Evolutionary conservation across 805 yeast genomes (phyloP), one percentile per base, ranked within the genome.

Genomic region (Cyberlindnera amylophila): DNA sequence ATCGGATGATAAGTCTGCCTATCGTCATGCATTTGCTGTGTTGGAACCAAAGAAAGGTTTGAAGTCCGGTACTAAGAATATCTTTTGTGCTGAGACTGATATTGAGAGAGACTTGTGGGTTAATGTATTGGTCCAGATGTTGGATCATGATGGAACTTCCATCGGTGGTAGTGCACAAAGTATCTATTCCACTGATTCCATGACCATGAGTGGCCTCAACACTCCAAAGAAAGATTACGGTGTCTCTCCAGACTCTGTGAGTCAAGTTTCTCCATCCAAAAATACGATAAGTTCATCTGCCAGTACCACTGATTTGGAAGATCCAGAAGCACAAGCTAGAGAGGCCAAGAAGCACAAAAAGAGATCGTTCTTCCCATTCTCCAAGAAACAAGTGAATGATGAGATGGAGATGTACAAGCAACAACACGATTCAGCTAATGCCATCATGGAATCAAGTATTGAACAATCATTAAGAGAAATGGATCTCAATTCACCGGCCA

Each of bases 51-150:
- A 67, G 38, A 70, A 65, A 37, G 49, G 45, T 7, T 18, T 53
- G 6, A 51, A 54, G 34, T 37, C 55, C 6, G 38, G 46, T 23
- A 74, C 76, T 1, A 79, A 72, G 49, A 86, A 82, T 54, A 72
- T 77, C 38, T 74, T 88, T 40, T 86, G 95, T 61, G 83, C 93
- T 2, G 95, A 89, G 58, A 79, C 83, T 8, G 83, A 83, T 34
- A 73, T 70, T 21, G 96, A 88, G 55, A 72, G 91, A 43, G 90
- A 83, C 53, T 66, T 66, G 9, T 86, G 95, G 93, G 75, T 85
- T 8, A 70, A 74, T 14, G 67, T 67, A 0, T 51, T 74, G 13
- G 60, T 71, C 26, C 66, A 63, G 33, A 53, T 59, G 30, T 55
- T 58, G 3, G 62, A 58, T n/a, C 53, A 53, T 17, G 30, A 13